A percentile compares a stretch with the other conserved stretches of the same genome.
Evolutionary conservation across 768 basidiomycete genomes (phyloP).

Genomic region (Mycena leptocephala): DNA sequence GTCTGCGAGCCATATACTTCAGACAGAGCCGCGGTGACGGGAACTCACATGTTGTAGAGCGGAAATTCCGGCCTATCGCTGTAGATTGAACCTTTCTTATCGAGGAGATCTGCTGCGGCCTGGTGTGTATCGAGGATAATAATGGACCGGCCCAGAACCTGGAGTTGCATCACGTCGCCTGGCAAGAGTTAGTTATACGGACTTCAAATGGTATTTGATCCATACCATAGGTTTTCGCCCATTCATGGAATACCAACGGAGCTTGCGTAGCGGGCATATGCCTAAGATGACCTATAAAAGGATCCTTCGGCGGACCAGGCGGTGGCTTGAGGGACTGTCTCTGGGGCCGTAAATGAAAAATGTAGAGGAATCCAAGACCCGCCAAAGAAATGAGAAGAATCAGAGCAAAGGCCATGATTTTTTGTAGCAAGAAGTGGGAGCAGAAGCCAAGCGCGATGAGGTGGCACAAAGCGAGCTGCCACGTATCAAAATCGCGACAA

Average conservation of each 20-base stretch:
- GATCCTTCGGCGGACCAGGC: constrained; percentile 10
- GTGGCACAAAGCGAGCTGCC: no score
- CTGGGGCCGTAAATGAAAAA: no score
- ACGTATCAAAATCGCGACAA: no score
- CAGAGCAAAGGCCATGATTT: no score
- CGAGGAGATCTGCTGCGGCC: constrained; percentile 46
- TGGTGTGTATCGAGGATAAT: constrained; percentile 41
- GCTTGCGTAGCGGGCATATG: background rate
- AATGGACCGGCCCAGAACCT: constrained; percentile 46
- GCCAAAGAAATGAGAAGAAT: no score
- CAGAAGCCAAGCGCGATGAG: no score
- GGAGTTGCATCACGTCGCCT: constrained; percentile 44
- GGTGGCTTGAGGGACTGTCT: background rate
- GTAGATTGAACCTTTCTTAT: constrained; percentile 44
- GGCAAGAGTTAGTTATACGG: background rate
- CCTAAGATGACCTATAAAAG: constrained; percentile 5
- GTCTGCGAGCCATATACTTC: background rate
- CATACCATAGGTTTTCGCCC: constrained; percentile 49
- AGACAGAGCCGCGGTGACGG: background rate
- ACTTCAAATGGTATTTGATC: background rate
- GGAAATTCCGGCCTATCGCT: constrained; percentile 41
- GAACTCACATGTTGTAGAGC: constrained; percentile 38
- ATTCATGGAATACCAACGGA: constrained; percentile 39
- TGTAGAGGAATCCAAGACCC: no score
- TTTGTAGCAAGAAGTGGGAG: no score